A percentile compares a stretch with the other conserved stretches of the same genome.
Conservation (phyloP, 164 flowering plant species). For the Macadamia integrifolia region DNA sequence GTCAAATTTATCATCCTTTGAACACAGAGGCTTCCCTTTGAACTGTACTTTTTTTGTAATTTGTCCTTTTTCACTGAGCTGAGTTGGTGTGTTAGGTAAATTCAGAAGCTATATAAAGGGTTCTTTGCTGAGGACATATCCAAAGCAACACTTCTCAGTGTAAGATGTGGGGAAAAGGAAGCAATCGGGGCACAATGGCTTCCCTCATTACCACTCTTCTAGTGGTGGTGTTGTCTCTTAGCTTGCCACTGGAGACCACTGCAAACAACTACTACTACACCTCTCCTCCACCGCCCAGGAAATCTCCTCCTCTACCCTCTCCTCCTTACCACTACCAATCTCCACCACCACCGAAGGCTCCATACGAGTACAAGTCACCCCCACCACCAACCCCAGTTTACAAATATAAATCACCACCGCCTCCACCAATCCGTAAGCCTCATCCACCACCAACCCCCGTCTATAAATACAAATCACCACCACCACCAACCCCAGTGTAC, state of each 20-base stretch:
- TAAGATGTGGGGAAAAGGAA: slow-evolving; percentile 1
- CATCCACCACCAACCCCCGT: too few species aligned
- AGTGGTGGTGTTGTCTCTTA: slow-evolving; percentile 6
- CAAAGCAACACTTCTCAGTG: not conserved
- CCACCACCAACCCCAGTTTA: not conserved
- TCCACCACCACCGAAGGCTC: not conserved
- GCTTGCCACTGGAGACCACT: slow-evolving; percentile 3
- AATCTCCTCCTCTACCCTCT: not conserved
- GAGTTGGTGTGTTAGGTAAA: not conserved
- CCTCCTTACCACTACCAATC: not conserved
- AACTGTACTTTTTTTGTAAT: too few species aligned
- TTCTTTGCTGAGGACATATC: not conserved
- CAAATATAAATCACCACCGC: not conserved
- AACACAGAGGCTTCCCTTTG: too few species aligned
- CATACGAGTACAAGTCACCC: not conserved
- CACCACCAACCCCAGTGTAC: too few species aligned
- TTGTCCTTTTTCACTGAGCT: too few species aligned
- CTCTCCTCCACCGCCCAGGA: not conserved
- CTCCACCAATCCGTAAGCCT: too few species aligned
- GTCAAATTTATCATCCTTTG: too few species aligned
- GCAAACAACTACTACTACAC: slow-evolving; percentile 1
- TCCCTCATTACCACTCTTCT: slow-evolving; percentile 6
- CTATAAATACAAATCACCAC: too few species aligned
- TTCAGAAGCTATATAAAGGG: slow-evolving; percentile 6
- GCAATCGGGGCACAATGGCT: slow-evolving; percentile 10